Base-by-base conservation (phyloP, 148 eudicot species). In the Pouteria glomerata region DNA sequence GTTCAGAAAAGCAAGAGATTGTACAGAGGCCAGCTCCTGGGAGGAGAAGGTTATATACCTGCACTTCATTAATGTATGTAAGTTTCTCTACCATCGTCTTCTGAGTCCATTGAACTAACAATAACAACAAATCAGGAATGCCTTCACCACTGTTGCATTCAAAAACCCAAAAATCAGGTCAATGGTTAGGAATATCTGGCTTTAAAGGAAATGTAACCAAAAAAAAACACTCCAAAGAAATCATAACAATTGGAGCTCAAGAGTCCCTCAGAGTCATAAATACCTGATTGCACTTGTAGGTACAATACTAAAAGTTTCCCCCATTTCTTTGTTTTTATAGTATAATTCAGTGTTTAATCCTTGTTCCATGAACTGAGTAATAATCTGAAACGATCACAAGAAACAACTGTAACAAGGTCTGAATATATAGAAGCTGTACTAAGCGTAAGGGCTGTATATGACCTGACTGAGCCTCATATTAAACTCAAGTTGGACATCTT, bases 261-360 rank as follows among this genome's bases (percentile, higher is more conserved):
- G 21, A 29, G 34, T n/a, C n/a, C n/a, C n/a, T n/a, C n/a, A n/a
- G n/a, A n/a, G n/a, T n/a, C n/a, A n/a, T n/a, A n/a, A n/a, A 41
- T 79, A 91, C 98, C 93, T 94, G 79, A 91, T 85, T 57, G 98
- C 98, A 71, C 97, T 94, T 24, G 98, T 94, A 26, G 98, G 98
- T 31, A 94, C 88, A 69, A 94, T 94, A 77, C 86, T 94, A 73
- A 53, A 89, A 24, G 97, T 94, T 76, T 94, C 93, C 39, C 97
- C 97, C 97, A 86, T 91, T 70, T 94, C 93, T 81, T 86, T 91
- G 85, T 94, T 94, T 78, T 89, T 94, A 68, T 87, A 89, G 74
- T 94, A 94, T 62, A 94, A 81, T 77, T 89, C 93, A 45, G 98
- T 94, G 73, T 94, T 94, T 45, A 94, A 61, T 61, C 97, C 96